These are phyloP conservation scores for Penicillium argentinense DNA, from an alignment of 495 filamentous ascomycete genomes.

Conservation along the genomic window DNA sequence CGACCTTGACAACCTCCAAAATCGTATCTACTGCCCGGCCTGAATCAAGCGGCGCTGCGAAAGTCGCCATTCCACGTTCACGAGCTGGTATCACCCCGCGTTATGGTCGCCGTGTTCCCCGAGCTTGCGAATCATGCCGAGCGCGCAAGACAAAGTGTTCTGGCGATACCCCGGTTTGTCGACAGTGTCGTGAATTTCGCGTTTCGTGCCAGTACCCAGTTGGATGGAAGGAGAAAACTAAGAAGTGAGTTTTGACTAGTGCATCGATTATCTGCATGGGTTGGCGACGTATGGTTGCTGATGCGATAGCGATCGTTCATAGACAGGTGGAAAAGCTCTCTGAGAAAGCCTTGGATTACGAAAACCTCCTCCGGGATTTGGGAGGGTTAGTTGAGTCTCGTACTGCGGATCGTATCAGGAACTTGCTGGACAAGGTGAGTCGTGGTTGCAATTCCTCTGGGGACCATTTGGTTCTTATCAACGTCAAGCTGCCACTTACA, in stretches of 20 bases:
- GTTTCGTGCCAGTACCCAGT: slow-evolving; percentile 54
- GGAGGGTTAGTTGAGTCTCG: slow-evolving; percentile 29
- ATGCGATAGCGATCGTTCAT: not conserved
- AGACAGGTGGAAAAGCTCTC: slow-evolving; percentile 46
- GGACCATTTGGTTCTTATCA: not conserved
- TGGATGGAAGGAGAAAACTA: slow-evolving; percentile 58
- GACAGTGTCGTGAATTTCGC: slow-evolving; percentile 55
- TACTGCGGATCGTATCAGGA: slow-evolving; percentile 38
- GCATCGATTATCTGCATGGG: not conserved
- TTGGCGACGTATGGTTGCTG: slow-evolving; percentile 4
- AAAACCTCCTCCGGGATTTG: slow-evolving; percentile 46
- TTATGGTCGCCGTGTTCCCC: slow-evolving; percentile 45
- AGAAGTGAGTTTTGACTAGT: slow-evolving; percentile 40
- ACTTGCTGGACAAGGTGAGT: slow-evolving; percentile 43
- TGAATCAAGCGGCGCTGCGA: slow-evolving; percentile 15
- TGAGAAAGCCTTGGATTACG: slow-evolving; percentile 50
- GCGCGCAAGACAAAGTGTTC: slow-evolving; percentile 67
- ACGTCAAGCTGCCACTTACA: too few species aligned
- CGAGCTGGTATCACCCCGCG: slow-evolving; percentile 30
- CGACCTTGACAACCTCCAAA: slow-evolving; percentile 4
- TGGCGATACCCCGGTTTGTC: slow-evolving; percentile 57
- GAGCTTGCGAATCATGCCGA: slow-evolving; percentile 72
- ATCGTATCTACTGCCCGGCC: not conserved
- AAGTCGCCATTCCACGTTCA: slow-evolving; percentile 51
- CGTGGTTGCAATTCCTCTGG: not conserved